These are phyloP conservation scores for Debaryomyces singareniensis DNA, from an alignment of 1,139 yeast genomes.

Conservation along the genomic window DNA sequence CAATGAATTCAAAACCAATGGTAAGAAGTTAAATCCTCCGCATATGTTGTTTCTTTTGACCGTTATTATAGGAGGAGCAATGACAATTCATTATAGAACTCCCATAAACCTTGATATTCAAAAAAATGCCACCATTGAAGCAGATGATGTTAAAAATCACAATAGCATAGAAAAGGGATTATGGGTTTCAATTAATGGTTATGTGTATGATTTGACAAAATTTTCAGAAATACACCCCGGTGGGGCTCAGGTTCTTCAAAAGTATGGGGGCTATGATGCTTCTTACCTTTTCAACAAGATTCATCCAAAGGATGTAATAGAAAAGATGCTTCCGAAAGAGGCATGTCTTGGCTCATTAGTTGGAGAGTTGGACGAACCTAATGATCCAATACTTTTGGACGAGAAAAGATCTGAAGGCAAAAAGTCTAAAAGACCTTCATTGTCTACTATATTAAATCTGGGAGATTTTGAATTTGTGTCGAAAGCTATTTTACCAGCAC, in stretches of 20 bases:
- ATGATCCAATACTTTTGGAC: slow-evolving; percentile 10
- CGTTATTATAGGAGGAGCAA: too few relatives aligned
- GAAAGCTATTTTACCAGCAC: slow-evolving; percentile 54
- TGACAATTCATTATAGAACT: too few relatives aligned
- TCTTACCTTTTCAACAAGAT: slow-evolving; percentile 11
- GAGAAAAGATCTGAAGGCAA: slow-evolving; percentile 5
- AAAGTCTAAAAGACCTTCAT: slow-evolving; percentile 20
- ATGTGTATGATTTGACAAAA: slow-evolving; percentile 24
- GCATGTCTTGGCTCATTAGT: slow-evolving; percentile 11
- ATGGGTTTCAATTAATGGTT: slow-evolving; percentile 22
- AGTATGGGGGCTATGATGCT: slow-evolving; percentile 25
- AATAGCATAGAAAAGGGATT: slow-evolving; percentile 9
- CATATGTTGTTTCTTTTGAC: too few relatives aligned
- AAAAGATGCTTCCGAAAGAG: slow-evolving; percentile 7
- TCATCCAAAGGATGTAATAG: slow-evolving; percentile 11
- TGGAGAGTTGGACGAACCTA: slow-evolving; percentile 13
- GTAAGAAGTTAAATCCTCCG: too few relatives aligned
- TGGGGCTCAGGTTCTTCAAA: slow-evolving; percentile 17
- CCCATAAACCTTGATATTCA: too few relatives aligned
- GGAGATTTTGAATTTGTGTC: slow-evolving; percentile 74
- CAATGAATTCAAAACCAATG: too few relatives aligned
- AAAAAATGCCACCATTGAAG: too few relatives aligned
- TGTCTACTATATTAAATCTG: slow-evolving; percentile 20
- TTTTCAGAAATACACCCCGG: slow-evolving; percentile 22
- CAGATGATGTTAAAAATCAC: slow-evolving; percentile 10